These are phyloP conservation scores for Cucurbita maxima DNA, from an alignment of 306 rosid genomes.

Conservation along the genomic window DNA sequence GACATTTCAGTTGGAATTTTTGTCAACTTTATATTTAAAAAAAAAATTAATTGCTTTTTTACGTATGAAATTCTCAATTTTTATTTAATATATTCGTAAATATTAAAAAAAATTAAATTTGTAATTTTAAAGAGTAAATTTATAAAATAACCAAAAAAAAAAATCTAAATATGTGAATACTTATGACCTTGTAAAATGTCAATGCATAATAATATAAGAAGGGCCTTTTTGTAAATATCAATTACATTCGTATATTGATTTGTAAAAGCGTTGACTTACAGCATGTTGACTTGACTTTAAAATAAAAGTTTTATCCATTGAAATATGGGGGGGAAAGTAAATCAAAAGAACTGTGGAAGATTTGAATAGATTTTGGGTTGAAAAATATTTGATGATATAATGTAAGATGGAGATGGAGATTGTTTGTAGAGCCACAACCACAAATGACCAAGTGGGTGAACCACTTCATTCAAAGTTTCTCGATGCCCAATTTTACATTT, in stretches of 20 bases:
- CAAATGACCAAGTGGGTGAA: conserved; percentile 5
- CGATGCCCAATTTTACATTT: not conserved
- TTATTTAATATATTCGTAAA: too few species aligned
- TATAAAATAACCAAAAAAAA: too few species aligned
- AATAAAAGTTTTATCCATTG: not conserved
- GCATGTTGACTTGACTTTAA: not conserved
- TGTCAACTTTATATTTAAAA: too few species aligned
- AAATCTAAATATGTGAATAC: too few species aligned
- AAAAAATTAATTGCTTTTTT: too few species aligned
- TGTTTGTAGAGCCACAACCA: conserved; percentile 1
- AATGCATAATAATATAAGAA: not conserved
- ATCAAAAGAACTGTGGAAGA: conserved; percentile 7
- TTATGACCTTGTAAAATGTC: not conserved
- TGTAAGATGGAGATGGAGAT: not conserved
- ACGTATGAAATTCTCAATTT: too few species aligned
- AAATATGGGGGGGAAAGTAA: not conserved
- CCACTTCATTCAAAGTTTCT: not conserved
- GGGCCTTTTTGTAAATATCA: not conserved
- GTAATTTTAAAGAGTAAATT: too few species aligned
- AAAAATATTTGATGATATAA: not conserved
- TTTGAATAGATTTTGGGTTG: conserved; percentile 4
- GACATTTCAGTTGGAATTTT: not conserved
- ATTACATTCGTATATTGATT: not conserved
- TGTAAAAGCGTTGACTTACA: not conserved
- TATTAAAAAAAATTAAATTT: too few species aligned